Evolutionary conservation across 768 basidiomycete genomes (phyloP).

Genomic region (Hericium coralloides): DNA sequence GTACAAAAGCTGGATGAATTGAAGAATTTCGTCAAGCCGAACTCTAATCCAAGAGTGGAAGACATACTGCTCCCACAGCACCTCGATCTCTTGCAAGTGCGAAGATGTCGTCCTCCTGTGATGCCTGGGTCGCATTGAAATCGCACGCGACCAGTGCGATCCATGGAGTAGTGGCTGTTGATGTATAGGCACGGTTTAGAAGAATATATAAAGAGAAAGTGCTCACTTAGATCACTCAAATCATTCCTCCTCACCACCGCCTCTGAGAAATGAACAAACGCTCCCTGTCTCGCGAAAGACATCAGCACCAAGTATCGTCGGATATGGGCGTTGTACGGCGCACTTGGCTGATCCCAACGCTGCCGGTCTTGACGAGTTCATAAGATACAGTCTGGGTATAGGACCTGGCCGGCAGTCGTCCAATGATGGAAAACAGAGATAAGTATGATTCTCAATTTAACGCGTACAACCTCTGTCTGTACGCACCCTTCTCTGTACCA

Average conservation of each 20-base stretch:
- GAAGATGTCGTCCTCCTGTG: constrained; percentile 63
- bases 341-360: constrained; percentile 49
- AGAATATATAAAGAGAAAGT: not conserved
- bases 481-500: constrained; percentile 45
- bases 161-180: constrained; percentile 71
- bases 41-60: no score
- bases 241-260: constrained; percentile 24
- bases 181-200: not conserved
- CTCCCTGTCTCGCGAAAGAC: constrained; percentile 44
- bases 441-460: not conserved
- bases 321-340: not conserved
- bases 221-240: constrained; percentile 38
- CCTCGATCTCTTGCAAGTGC: constrained; percentile 65
- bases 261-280: constrained; percentile 78
- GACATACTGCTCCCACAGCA: constrained; percentile 66
- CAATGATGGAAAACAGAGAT: not conserved
- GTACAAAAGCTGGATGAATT: no score
- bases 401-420: not conserved
- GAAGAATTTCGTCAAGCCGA: constrained; percentile 20
- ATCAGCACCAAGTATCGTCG: not conserved
- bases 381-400: constrained; percentile 44
- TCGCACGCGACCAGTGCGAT: constrained; percentile 87
- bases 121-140: constrained; percentile 59
- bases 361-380: constrained; percentile 44
- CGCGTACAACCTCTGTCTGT: no score